A percentile compares a stretch with the other conserved stretches of the same genome.
Conservation (phyloP, 768 basidiomycete genomes). For the Pleurotus tuber-regium region DNA sequence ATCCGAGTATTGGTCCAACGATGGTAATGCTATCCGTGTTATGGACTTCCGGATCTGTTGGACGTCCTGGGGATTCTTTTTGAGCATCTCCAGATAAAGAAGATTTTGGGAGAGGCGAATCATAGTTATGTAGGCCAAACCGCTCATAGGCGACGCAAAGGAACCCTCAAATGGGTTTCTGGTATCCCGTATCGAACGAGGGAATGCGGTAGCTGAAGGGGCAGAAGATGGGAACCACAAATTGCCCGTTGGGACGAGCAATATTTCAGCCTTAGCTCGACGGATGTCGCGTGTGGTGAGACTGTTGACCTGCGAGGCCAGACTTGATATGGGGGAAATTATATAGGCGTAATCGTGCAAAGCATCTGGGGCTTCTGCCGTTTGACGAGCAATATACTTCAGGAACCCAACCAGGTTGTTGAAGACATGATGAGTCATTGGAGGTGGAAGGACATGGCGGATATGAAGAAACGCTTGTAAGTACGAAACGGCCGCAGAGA, state of each 20-base stretch:
- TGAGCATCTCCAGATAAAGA: conserved; percentile 61
- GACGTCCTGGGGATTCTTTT: conserved; percentile 65
- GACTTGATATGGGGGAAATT: conserved; percentile 55
- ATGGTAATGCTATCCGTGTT: conserved; percentile 58
- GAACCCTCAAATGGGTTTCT: conserved; percentile 31
- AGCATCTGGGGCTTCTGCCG: conserved; percentile 35
- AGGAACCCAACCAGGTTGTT: conserved; percentile 71
- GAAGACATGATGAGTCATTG: conserved; percentile 63
- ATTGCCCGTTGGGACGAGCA: conserved; percentile 67
- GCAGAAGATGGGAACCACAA: conserved; percentile 63
- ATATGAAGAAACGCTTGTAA: conserved; percentile 59
- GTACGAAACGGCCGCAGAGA: conserved; percentile 45
- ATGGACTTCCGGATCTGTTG: conserved; percentile 65
- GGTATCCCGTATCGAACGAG: conserved; percentile 34
- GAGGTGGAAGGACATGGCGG: conserved; percentile 55
- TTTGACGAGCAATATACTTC: conserved; percentile 47
- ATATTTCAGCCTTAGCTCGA: conserved; percentile 66
- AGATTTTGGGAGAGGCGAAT: conserved; percentile 72
- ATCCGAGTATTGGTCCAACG: conserved; percentile 27
- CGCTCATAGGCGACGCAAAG: conserved; percentile 28
- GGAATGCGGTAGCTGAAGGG: conserved; percentile 63
- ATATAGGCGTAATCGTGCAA: conserved; percentile 52
- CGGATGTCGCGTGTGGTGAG: conserved; percentile 72
- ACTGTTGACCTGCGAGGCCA: conserved; percentile 65
- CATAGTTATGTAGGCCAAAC: conserved; percentile 54